A percentile compares a stretch with the other conserved stretches of the same genome.
Evolutionary conservation across 2,329 filamentous ascomycete species (phyloP).

Genomic region (Fusarium paranaense): DNA sequence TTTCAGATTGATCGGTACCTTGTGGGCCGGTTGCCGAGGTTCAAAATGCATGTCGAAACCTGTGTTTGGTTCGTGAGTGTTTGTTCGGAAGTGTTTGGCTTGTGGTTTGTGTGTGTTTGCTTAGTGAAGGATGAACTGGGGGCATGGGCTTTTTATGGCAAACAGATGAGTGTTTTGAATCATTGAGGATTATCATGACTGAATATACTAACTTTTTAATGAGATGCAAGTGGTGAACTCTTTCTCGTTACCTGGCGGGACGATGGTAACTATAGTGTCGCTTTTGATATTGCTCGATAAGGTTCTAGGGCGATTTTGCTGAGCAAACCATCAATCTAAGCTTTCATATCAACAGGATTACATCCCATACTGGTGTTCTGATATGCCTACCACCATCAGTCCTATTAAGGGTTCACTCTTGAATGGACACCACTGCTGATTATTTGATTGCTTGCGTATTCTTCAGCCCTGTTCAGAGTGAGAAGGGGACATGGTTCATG

Average conservation of each 20-base stretch:
- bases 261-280: too few species aligned
- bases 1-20: not conserved
- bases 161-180: not conserved
- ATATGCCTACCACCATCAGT: not conserved
- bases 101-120: not conserved
- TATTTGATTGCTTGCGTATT: not conserved
- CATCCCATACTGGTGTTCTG: not conserved
- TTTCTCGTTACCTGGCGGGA: not conserved
- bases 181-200: not conserved
- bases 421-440: not conserved
- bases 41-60: not conserved
- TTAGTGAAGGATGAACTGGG: not conserved
- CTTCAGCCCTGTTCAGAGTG: not conserved
- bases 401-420: not conserved
- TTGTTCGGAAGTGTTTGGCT: not conserved
- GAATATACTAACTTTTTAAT: not conserved
- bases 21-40: not conserved
- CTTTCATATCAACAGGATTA: not conserved
- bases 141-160: not conserved
- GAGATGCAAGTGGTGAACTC: not conserved
- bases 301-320: not conserved
- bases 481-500: too few species aligned
- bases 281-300: too few species aligned
- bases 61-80: not conserved
- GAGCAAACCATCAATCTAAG: not conserved